Percentiles rank a stretch among this genome's conserved stretches.
Evolutionary conservation across 352 stramenopile species (phyloP).

Genomic region (Blastocystis sp.): DNA sequence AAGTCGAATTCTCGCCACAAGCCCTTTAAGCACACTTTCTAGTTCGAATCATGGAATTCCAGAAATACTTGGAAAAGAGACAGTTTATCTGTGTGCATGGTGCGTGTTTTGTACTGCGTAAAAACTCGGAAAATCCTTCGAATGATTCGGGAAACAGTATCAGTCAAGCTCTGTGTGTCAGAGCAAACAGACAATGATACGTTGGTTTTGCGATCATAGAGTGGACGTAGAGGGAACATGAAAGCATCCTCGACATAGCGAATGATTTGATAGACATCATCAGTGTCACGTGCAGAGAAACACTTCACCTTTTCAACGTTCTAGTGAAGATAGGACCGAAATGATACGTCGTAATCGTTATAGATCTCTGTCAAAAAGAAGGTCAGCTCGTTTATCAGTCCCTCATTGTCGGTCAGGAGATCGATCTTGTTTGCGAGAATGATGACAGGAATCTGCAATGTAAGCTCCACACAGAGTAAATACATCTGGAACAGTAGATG

Average conservation of each 20-base stretch:
- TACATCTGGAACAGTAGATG: neutral
- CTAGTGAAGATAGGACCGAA: neutral
- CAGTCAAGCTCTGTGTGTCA: neutral
- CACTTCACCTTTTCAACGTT: neutral
- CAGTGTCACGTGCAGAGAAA: neutral
- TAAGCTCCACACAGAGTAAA: neutral
- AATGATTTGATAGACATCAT: neutral
- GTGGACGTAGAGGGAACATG: neutral
- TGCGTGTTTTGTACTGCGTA: neutral
- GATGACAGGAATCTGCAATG: neutral
- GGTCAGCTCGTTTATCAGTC: neutral
- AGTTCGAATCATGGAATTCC: neutral
- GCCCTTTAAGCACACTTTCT: neutral
- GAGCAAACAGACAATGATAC: neutral
- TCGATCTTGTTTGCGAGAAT: constrained; percentile 44
- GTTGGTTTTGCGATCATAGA: constrained; percentile 7
- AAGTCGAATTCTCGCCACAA: neutral
- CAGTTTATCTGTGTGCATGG: neutral
- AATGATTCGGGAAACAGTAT: neutral
- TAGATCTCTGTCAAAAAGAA: neutral
- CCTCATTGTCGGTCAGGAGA: neutral
- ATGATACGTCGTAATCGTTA: neutral
- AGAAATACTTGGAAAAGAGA: neutral
- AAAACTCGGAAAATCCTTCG: constrained; percentile 42
- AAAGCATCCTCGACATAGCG: neutral